These are phyloP conservation scores for Daldinia sp. DNA, from an alignment of 2,329 filamentous ascomycete genomes.

Conservation along the genomic window DNA sequence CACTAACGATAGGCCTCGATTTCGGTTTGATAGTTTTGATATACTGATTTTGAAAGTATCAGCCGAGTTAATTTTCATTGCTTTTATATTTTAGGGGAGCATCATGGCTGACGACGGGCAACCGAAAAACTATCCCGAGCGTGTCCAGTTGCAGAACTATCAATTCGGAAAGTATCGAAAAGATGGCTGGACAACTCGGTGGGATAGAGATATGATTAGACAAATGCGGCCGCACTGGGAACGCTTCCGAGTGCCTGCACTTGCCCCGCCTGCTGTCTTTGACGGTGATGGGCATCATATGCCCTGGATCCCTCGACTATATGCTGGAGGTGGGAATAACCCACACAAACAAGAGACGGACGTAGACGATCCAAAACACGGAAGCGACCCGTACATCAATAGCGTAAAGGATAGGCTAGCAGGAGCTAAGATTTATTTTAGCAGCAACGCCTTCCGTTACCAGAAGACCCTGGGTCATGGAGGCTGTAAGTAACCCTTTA, in stretches of 20 bases:
- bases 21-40: no score
- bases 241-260: no score
- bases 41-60: neutral
- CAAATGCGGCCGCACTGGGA: no score
- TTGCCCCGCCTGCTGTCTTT: neutral
- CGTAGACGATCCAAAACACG: neutral
- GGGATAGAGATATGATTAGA: neutral
- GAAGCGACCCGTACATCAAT: neutral
- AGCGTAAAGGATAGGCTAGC: neutral
- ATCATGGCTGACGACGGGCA: neutral
- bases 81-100: neutral
- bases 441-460: neutral
- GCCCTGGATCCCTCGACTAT: neutral
- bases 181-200: neutral
- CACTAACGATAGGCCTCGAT: no score
- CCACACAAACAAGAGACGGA: neutral
- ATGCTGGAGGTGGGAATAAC: no score
- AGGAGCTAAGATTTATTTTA: neutral
- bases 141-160: neutral
- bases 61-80: neutral
- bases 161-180: neutral
- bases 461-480: slow-evolving; percentile 18
- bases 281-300: no score
- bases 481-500: slow-evolving; percentile 17
- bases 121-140: neutral